Conservation (phyloP, 202 grass and related monocot species). For the Zoysia matrella region DNA sequence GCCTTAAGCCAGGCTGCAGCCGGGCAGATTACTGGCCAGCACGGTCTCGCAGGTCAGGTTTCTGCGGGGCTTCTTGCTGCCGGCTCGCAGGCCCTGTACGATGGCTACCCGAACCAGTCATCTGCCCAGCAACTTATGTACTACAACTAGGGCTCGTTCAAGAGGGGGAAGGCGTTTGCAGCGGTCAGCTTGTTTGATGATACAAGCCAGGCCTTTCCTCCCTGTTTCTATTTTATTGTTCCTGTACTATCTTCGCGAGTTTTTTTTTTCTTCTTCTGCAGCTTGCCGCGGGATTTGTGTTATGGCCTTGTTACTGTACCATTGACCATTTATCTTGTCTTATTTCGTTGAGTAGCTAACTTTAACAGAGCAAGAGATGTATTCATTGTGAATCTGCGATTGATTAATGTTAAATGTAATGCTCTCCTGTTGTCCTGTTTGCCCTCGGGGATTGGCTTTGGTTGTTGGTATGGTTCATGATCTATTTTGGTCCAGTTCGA, state of each 20-base stretch:
- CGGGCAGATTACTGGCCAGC: slow-evolving; percentile 66
- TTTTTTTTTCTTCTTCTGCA: slow-evolving; percentile 38
- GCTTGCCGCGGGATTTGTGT: slow-evolving; percentile 46
- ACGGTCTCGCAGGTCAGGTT: slow-evolving; percentile 66
- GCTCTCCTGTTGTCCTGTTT: slow-evolving; percentile 9
- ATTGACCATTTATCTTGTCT: slow-evolving; percentile 44
- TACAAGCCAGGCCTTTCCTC: slow-evolving; percentile 44
- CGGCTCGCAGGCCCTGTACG: slow-evolving; percentile 65
- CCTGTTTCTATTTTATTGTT: slow-evolving; percentile 45
- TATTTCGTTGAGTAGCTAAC: slow-evolving; percentile 50
- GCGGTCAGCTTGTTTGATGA: slow-evolving; percentile 51
- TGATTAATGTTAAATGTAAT: slow-evolving; percentile 53
- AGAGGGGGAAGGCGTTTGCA: slow-evolving; percentile 60
- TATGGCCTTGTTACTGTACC: slow-evolving; percentile 39
- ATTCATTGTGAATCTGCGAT: slow-evolving; percentile 58
- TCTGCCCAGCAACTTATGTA: slow-evolving; percentile 81
- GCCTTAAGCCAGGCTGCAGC: slow-evolving; percentile 62
- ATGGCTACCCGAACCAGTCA: slow-evolving; percentile 71
- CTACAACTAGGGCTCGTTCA: slow-evolving; percentile 71
- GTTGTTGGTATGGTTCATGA: neutral
- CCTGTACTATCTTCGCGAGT: slow-evolving; percentile 58
- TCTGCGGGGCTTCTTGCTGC: slow-evolving; percentile 68
- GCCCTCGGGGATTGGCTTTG: neutral
- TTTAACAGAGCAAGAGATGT: slow-evolving; percentile 57
- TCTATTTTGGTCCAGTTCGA: neutral